Percentiles rank a stretch among this genome's conserved stretches.
Evolutionary conservation across 768 basidiomycete species (phyloP).

Genomic region (Pisolithus microcarpus): DNA sequence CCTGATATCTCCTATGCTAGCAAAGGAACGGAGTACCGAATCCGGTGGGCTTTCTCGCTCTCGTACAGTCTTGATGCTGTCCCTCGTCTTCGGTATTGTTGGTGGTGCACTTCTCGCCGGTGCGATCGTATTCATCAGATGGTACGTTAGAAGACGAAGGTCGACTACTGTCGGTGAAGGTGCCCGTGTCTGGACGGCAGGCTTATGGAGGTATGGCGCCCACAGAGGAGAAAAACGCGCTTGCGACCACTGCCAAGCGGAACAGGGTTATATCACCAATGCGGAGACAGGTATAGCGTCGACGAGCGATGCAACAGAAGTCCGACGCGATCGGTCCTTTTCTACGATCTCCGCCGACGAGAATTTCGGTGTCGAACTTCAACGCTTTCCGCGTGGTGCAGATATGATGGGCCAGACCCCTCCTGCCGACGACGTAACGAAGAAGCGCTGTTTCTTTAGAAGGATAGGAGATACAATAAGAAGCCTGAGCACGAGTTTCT

Average conservation of each 20-base stretch:
- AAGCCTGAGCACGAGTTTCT: constrained; percentile 59
- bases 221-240: constrained; percentile 20
- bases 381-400: constrained; percentile 42
- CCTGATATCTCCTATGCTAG: constrained; percentile 38
- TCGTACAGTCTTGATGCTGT: constrained; percentile 50
- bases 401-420: constrained; percentile 23
- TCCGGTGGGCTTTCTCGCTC: constrained; percentile 34
- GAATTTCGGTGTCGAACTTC: constrained; percentile 39
- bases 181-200: constrained; percentile 27
- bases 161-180: constrained; percentile 55
- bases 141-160: constrained; percentile 52
- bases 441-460: constrained; percentile 63
- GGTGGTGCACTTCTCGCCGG: constrained; percentile 53
- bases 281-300: constrained; percentile 16
- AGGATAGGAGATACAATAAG: constrained; percentile 57
- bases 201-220: constrained; percentile 46
- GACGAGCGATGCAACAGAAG: too few species aligned
- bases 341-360: constrained; percentile 13
- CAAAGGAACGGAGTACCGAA: constrained; percentile 29
- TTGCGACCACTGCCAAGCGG: neutral
- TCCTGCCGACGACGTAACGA: constrained; percentile 50
- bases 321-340: neutral
- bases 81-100: constrained; percentile 53
- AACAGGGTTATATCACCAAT: constrained; percentile 27
- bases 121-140: constrained; percentile 48